Evolutionary conservation across 805 yeast genomes (phyloP), one percentile per base, ranked within the genome.

Genomic region (Jamesozyma hellenica): DNA sequence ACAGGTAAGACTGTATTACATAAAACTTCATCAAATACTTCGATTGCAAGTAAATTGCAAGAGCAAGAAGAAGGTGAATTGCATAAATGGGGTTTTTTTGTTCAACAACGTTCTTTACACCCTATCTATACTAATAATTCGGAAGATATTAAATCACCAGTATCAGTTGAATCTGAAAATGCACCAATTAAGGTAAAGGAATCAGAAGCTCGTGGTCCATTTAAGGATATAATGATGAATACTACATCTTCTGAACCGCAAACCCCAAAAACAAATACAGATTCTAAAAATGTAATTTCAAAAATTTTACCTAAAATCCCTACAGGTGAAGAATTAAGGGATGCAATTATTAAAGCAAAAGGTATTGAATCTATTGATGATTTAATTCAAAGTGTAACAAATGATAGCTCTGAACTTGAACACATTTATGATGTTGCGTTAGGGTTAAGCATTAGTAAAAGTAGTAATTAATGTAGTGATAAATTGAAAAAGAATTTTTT

Each of bases 51-150:
- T 52, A 85, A 87, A 13, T 79, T 75, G 57, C 85, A 82, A 58
- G 95, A 86, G 55, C 79, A 78, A 44, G 96, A 87, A 56, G 96
- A 87, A 65, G 96, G 96, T 51, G 94, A 83, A 53, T 71, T 86
- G 47, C 95, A 84, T 59, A 77, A 82, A 62, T 77, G 86, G 78
- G 94, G 94, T 15, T 75, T 77, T 52, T 83, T 76, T 51, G 78
- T 85, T 47, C 82, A 79, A 55, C 84, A 77, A 52, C 75, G 79
- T 21, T 33, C 41, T 11, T 12, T 18, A n/a, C 23, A 26, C 8
- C 37, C 37, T 13, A 16, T 13, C 7, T 15, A 3, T 13, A 23
- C 19, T 15, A 29, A 29, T 15, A 16, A 28, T 6, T n/a, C 30
- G 7, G 30, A 28, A 13, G 30, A n/a, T n/a, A 28, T 9, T 12